Evolutionary conservation across 2,329 filamentous ascomycete species (phyloP), one percentile per base, ranked within the genome.

Genomic region (Phaeosphaeriaceae sp.): DNA sequence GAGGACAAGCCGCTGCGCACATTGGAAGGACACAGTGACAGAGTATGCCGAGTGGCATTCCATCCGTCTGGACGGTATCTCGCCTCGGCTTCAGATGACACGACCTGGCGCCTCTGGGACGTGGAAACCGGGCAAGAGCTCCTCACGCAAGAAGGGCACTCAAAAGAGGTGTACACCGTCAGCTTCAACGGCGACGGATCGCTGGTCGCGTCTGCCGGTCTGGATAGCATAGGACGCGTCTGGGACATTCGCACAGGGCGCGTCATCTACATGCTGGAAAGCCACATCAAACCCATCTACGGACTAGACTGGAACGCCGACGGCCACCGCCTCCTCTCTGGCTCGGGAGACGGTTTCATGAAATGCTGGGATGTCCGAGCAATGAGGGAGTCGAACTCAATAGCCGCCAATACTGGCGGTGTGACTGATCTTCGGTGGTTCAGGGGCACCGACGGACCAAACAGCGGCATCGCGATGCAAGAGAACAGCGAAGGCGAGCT

Each of bases 321-420:
- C 73, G 93, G 94, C 6, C 89, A 97, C 76, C 88, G 95, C n/a
- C 87, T 98, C 9, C 82, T 98, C n/a, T 93, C 93, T 0, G 93
- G 93, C 1, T 96, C 93, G 15, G 92, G 89, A 1, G 95, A 99
- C 73, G 94, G 94, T 19, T 98, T 95, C 86, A 89, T 97, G 71
- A 98, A 97, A 78, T 97, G 94, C 79, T 99, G 95, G 95, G 95
- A 99, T 74, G 85, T 99, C 52, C 88, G 95, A 47, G 94, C 95
- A 70, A 93, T 98, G 49, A 87, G 91, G 68, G 89, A 89, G 62
- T 89, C 87, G 0, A 94, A 92, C 13, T 91, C 91, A 19, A 90
- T 99, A 48, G 95, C 94, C 49, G 94, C 95, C 7, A 95, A 99
- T 76, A 90, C 88, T 50, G 94, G 92, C 63, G 91, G 95, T 33